Conservation (phyloP, 768 basidiomycete genomes). For the Gyrodon lividus region DNA sequence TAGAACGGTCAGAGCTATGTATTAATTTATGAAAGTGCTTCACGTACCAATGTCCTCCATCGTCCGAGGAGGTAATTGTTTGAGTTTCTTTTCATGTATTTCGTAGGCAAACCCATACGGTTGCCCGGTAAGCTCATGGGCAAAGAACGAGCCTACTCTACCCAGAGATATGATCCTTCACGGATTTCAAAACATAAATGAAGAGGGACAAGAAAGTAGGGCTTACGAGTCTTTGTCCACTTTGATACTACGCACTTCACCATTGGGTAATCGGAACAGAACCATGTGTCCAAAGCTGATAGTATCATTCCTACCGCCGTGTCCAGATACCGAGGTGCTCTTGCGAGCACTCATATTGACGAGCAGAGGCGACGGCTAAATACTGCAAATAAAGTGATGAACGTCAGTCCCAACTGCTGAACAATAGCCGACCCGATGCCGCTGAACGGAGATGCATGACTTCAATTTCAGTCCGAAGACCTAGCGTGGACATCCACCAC, state of each 20-base stretch:
- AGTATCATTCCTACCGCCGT: conserved; percentile 19
- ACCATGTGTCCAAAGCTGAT: conserved; percentile 77
- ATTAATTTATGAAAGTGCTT: conserved; percentile 1
- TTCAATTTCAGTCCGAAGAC: neutral
- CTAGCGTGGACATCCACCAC: neutral
- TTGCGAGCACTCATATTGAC: conserved; percentile 17
- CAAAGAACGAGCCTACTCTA: conserved; percentile 81
- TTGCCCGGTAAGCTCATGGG: conserved; percentile 75
- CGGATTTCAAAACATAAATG: conserved; percentile 2
- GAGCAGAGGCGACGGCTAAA: neutral
- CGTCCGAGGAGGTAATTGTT: conserved; percentile 56
- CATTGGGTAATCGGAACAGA: conserved; percentile 75
- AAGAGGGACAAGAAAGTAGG: neutral
- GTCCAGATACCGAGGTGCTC: conserved; percentile 3
- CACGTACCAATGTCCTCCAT: conserved; percentile 76
- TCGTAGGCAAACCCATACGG: conserved; percentile 91
- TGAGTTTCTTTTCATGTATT: conserved; percentile 70
- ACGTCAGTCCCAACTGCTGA: neutral
- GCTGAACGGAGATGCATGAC: neutral
- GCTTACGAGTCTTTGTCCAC: conserved; percentile 71
- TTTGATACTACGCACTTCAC: conserved; percentile 73
- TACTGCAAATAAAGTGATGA: neutral
- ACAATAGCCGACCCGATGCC: too few species aligned
- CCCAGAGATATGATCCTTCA: conserved; percentile 72
- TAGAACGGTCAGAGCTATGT: conserved; percentile 1